These are phyloP conservation scores for Trametes cubensis DNA, from an alignment of 768 basidiomycete species.

Conservation along the genomic window DNA sequence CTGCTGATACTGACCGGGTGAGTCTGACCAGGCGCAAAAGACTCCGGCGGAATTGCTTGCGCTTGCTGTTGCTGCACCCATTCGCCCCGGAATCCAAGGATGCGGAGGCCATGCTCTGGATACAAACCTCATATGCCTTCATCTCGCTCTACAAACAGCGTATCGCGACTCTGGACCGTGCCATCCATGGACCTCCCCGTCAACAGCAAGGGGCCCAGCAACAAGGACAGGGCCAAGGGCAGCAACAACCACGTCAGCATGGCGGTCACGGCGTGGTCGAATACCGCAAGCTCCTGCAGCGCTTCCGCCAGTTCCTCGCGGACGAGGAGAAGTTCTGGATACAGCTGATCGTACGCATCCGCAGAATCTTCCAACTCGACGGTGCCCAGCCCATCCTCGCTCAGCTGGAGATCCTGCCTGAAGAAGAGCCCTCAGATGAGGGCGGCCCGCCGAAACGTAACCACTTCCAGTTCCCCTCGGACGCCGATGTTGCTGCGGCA, in stretches of 20 bases:
- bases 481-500: slow-evolving; percentile 41
- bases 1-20: neutral
- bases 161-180: slow-evolving; percentile 66
- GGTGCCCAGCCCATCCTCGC: slow-evolving; percentile 62
- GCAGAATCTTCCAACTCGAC: slow-evolving; percentile 68
- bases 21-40: slow-evolving; percentile 40
- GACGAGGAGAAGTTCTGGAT: slow-evolving; percentile 94
- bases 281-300: slow-evolving; percentile 80
- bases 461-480: slow-evolving; percentile 66
- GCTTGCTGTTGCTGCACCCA: slow-evolving; percentile 68
- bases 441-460: slow-evolving; percentile 47
- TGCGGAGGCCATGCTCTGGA: slow-evolving; percentile 85
- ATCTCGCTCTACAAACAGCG: slow-evolving; percentile 82
- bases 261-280: slow-evolving; percentile 70
- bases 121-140: slow-evolving; percentile 87
- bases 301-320: slow-evolving; percentile 87
- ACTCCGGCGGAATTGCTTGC: slow-evolving; percentile 70
- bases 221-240: slow-evolving; percentile 38
- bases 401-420: slow-evolving; percentile 52
- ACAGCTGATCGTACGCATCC: slow-evolving; percentile 73
- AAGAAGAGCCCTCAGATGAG: slow-evolving; percentile 32
- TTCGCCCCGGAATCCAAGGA: slow-evolving; percentile 75
- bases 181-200: slow-evolving; percentile 39
- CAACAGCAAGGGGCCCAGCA: slow-evolving; percentile 39
- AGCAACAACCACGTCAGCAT: slow-evolving; percentile 39